phyloP scores from a whole-genome alignment of 2,329 filamentous ascomycete species.

The Malbranchea cinnamomea region DNA sequence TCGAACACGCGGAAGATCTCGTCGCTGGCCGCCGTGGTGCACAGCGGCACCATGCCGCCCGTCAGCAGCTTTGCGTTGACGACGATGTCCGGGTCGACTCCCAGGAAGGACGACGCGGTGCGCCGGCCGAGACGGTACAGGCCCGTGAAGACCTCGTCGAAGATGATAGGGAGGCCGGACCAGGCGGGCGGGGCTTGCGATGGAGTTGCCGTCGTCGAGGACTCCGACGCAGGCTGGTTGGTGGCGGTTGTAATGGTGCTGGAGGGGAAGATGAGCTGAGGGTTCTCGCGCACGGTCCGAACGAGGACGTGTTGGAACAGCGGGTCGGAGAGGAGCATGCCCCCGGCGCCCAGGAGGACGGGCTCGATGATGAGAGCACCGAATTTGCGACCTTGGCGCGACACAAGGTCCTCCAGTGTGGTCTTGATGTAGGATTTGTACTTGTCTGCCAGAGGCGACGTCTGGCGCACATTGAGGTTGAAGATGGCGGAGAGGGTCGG shows the following conservation, averaged over 20 bases:
- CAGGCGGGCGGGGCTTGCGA: conserved; percentile 31
- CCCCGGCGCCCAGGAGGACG: conserved; percentile 64
- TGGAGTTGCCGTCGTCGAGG: conserved; percentile 5
- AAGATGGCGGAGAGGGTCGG: conserved; percentile 43
- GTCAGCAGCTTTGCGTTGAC: conserved; percentile 76
- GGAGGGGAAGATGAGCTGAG: too few relatives aligned
- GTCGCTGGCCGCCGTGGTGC: conserved; percentile 59
- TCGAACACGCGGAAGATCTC: conserved; percentile 58
- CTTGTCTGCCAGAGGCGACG: conserved; percentile 28
- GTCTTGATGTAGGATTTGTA: conserved; percentile 48
- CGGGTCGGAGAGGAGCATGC: conserved; percentile 71
- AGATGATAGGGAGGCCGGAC: conserved; percentile 63
- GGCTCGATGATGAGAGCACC: conserved; percentile 71
- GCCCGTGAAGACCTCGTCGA: conserved; percentile 80
- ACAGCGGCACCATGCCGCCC: conserved; percentile 63
- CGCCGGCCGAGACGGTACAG: conserved; percentile 66
- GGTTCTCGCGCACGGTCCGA: conserved; percentile 46
- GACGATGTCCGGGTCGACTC: conserved; percentile 54
- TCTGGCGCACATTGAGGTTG: conserved; percentile 37
- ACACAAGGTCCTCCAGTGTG: conserved; percentile 39
- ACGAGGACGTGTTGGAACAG: conserved; percentile 63
- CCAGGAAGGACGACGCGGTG: conserved; percentile 54
- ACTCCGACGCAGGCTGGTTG: too few relatives aligned
- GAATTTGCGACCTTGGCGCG: conserved; percentile 47
- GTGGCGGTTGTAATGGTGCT: too few relatives aligned